phyloP scores from a whole-genome alignment of 305 asterid genomes.

The Salvia sclarea region DNA sequence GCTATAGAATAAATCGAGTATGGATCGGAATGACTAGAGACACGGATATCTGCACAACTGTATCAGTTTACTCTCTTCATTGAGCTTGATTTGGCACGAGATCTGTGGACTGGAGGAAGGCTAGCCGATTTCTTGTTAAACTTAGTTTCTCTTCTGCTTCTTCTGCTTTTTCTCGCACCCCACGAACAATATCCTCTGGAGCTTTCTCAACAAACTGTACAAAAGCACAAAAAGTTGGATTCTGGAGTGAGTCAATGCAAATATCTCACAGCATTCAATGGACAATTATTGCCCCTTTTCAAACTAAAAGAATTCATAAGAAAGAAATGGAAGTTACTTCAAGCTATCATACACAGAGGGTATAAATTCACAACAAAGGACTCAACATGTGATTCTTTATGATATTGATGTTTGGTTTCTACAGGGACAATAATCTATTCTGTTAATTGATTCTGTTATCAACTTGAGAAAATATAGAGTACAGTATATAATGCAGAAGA shows the following conservation, averaged over 20 bases:
- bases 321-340: not conserved
- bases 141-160: constrained; percentile 86
- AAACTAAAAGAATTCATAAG: not conserved
- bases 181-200: constrained; percentile 75
- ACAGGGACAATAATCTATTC: not conserved
- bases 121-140: constrained; percentile 68
- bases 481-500: not conserved
- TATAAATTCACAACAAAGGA: not conserved
- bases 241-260: constrained; percentile 1
- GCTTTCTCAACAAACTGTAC: constrained; percentile 90
- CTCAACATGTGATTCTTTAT: not conserved
- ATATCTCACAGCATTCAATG: not conserved
- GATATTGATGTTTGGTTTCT: not conserved
- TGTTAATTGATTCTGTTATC: not conserved
- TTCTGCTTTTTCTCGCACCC: constrained; percentile 79
- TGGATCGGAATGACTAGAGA: not conserved
- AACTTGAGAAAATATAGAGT: not conserved
- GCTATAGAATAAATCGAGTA: not conserved
- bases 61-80: constrained; percentile 25
- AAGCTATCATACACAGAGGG: not conserved
- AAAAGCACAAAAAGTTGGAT: constrained; percentile 24
- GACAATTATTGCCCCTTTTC: not conserved
- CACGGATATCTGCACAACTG: not conserved
- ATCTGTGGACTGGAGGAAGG: constrained; percentile 70
- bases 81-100: constrained; percentile 43